A percentile compares a stretch with the other conserved stretches of the same genome.
phyloP scores from a whole-genome alignment of 2,329 filamentous ascomycete genomes.

The Aureobasidium vineae region DNA sequence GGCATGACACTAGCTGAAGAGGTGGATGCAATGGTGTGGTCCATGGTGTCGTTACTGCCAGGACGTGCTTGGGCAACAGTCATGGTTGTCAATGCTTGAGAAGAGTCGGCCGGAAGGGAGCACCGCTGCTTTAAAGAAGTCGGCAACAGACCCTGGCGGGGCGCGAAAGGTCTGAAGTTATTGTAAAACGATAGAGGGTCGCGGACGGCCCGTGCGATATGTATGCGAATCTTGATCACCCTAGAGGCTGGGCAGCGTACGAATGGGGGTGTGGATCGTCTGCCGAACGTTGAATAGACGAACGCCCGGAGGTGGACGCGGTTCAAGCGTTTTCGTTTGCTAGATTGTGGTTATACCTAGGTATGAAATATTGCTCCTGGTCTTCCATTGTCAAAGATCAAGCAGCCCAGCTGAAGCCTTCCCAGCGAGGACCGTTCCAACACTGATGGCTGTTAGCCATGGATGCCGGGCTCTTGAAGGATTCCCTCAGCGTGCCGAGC shows the following conservation, averaged over 20 bases:
- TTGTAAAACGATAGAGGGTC: constrained; percentile 18
- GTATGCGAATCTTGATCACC: constrained; percentile 18
- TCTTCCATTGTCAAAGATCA: neutral
- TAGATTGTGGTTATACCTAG: neutral
- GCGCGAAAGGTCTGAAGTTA: constrained; percentile 3
- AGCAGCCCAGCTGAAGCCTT: neutral
- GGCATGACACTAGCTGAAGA: constrained; percentile 21
- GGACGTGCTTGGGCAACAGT: constrained; percentile 1
- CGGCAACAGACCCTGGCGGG: neutral
- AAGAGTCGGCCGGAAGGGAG: neutral
- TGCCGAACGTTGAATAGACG: constrained; percentile 11
- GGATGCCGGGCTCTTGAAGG: neutral
- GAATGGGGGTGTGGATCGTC: constrained; percentile 4
- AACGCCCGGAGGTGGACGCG: constrained; percentile 4
- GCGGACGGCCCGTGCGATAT: constrained; percentile 11
- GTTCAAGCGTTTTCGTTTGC: neutral
- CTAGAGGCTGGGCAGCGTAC: constrained; percentile 9
- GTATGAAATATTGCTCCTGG: neutral
- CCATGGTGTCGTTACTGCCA: constrained; percentile 19
- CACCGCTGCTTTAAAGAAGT: neutral
- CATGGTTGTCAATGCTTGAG: neutral
- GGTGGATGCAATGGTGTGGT: constrained; percentile 13
- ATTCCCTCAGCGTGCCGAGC: neutral
- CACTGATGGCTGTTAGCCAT: neutral
- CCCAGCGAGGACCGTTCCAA: too few relatives aligned